Percentiles rank a stretch among this genome's conserved stretches.
Evolutionary conservation across 2,329 filamentous ascomycete species (phyloP).

Genomic region (Clonostachys rhizophaga): DNA sequence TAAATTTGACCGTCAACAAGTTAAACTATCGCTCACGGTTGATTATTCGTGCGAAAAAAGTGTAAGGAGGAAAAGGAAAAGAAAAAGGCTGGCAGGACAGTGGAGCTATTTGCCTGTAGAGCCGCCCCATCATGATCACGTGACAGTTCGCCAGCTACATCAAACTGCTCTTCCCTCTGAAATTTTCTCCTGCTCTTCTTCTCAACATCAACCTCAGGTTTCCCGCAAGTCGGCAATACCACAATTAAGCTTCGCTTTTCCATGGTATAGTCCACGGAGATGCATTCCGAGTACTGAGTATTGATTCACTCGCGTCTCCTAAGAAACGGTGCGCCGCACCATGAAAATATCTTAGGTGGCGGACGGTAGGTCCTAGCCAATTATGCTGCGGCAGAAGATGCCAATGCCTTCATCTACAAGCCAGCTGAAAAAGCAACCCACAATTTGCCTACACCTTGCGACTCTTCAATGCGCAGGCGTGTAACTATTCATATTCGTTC

Average conservation of each 20-base stretch:
- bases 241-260: neutral
- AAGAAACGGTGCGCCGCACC: too few relatives aligned
- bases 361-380: too few relatives aligned
- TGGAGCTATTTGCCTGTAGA: neutral
- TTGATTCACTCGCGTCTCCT: neutral
- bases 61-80: slow-evolving; percentile 24
- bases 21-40: slow-evolving; percentile 48
- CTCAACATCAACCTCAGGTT: neutral
- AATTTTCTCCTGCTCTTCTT: slow-evolving; percentile 2
- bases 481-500: slow-evolving; percentile 54
- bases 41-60: slow-evolving; percentile 55
- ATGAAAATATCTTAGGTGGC: too few relatives aligned
- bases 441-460: slow-evolving; percentile 59
- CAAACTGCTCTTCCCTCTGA: too few relatives aligned
- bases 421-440: slow-evolving; percentile 28
- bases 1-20: slow-evolving; percentile 56
- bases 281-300: too few relatives aligned
- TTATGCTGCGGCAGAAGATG: too few relatives aligned
- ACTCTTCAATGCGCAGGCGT: slow-evolving; percentile 49
- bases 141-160: too few relatives aligned
- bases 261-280: neutral
- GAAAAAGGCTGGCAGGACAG: neutral
- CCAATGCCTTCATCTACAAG: too few relatives aligned
- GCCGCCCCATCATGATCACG: too few relatives aligned
- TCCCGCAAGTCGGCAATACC: too few relatives aligned